phyloP scores from a whole-genome alignment of 2,329 filamentous ascomycete genomes.

The Diaporthe ilicicola region DNA sequence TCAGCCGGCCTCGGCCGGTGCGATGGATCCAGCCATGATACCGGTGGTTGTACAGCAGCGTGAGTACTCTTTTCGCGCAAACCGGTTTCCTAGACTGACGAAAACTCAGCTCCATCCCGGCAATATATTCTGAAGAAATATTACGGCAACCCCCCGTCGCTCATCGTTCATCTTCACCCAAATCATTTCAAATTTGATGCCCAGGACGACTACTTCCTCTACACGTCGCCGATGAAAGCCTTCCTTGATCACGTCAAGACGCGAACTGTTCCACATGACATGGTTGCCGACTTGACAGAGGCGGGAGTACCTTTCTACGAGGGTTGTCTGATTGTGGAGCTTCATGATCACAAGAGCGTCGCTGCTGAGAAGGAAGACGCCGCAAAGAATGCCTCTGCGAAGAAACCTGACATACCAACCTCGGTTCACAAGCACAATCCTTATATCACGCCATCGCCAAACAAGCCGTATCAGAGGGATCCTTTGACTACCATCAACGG shows the following conservation, averaged over 20 bases:
- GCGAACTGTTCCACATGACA: constrained; percentile 87
- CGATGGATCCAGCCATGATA: constrained; percentile 19
- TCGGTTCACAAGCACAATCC: constrained; percentile 94
- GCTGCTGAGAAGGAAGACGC: constrained; percentile 67
- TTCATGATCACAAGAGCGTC: constrained; percentile 85
- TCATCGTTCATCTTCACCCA: constrained; percentile 85
- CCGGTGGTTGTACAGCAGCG: constrained; percentile 54
- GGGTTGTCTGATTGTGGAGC: constrained; percentile 90
- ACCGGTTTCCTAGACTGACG: constrained; percentile 18
- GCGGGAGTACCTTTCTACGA: constrained; percentile 87
- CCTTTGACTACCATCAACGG: constrained; percentile 41
- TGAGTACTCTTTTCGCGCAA: constrained; percentile 10
- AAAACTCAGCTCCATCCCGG: constrained; percentile 35
- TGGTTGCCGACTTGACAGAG: constrained; percentile 79
- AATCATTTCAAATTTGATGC: constrained; percentile 92
- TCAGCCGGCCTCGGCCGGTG: constrained; percentile 21
- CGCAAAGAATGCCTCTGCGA: constrained; percentile 58
- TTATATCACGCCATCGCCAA: constrained; percentile 89
- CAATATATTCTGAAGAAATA: constrained; percentile 48
- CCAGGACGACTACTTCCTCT: constrained; percentile 90
- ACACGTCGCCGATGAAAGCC: constrained; percentile 89
- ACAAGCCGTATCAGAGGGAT: constrained; percentile 76
- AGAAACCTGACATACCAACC: constrained; percentile 72
- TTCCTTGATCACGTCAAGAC: constrained; percentile 79
- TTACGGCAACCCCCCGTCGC: constrained; percentile 75